Base-by-base conservation (phyloP, 1,139 yeast genomes). In the Yamadazyma jaroonii region DNA sequence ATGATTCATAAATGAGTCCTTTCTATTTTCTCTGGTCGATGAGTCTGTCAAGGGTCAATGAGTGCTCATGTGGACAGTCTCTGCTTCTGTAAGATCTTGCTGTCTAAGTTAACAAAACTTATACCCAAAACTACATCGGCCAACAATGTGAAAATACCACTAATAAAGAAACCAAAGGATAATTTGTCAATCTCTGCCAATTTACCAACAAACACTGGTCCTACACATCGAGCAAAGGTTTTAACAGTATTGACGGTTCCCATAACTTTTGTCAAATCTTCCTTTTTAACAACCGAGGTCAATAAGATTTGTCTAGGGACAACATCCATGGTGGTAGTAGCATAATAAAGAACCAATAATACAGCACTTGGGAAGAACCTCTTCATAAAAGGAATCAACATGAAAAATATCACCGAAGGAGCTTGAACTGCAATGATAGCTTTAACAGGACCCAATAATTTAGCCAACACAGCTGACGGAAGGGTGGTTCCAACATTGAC, bases 231-330 rank as follows among this genome's bases (percentile, higher is more conserved):
- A 0, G 95, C 94, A 47, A 85, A 70, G 1, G 96, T 89, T 57
- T 88, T 88, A 20, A 85, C 89, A 27, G 88, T 81, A 52, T 88
- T 88, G 4, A 88, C 95, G 3, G 84, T 67, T 2, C 96, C 96
- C 81, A 89, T 75, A 2, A 84, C 92, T 49, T 73, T 76, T 4
- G 95, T 80, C 32, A 89, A 63, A 40, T 86, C 94, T 9, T 67
- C 60, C 9, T 74, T 70, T 11, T 73, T 72, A 37, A 89, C 79
- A 13, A 87, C 67, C 2, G 86, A 74, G 0, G 95, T 79, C 28
- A 88, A 61, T 31, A 89, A 65, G 4, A 88, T 78, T 57, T 88
- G 96, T 37, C 97, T 72, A 6, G 96, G 96, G 2, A 88, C 94
- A 22, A 88, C 96, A 55, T 89, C 97, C 92, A 88, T 87, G 0